Conservation (phyloP, 345 rosid species). For the Linum usitatissimum region DNA sequence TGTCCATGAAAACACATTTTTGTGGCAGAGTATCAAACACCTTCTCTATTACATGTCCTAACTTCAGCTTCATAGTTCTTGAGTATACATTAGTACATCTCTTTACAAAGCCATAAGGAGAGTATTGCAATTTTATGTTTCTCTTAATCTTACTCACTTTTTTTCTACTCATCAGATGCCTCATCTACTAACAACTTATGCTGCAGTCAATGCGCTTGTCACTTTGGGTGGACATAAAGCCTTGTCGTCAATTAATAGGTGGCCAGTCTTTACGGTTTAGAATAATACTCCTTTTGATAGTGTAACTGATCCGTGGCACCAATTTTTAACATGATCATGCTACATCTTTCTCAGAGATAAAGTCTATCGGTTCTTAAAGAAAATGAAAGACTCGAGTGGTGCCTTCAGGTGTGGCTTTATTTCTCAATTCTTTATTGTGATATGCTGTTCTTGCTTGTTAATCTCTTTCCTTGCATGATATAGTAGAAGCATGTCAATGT, state of each 20-base stretch:
- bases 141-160: not conserved
- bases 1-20: too few species aligned
- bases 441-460: not conserved
- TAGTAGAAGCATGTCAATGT: not conserved
- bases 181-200: conserved; percentile 94
- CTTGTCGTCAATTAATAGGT: conserved; percentile 77
- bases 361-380: conserved; percentile 40
- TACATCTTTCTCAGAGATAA: conserved; percentile 42
- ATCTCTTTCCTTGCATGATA: not conserved
- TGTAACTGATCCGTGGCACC: not conserved
- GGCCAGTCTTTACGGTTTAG: conserved; percentile 18
- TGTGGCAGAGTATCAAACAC: too few species aligned
- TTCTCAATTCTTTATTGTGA: not conserved
- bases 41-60: too few species aligned
- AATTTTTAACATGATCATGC: conserved; percentile 17
- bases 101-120: not conserved
- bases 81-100: too few species aligned
- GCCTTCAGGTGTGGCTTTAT: conserved; percentile 46
- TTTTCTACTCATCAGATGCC: conserved; percentile 53
- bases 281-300: not conserved
- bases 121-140: not conserved
- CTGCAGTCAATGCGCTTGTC: conserved; percentile 82
- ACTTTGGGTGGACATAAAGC: conserved; percentile 71
- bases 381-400: conserved; percentile 72
- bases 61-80: too few species aligned